phyloP scores from a whole-genome alignment of 176 grass and related monocot species.

The Carex parvula region DNA sequence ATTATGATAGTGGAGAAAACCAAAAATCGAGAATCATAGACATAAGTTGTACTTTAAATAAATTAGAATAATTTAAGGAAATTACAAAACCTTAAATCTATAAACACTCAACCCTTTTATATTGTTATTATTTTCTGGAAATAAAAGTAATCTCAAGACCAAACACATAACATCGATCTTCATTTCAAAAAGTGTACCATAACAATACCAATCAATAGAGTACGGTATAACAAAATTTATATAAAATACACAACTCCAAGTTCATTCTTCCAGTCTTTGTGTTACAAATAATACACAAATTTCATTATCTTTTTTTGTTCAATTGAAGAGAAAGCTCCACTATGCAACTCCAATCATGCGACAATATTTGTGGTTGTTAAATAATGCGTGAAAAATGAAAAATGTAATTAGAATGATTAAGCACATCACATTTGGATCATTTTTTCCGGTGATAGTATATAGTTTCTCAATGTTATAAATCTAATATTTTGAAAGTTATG shows the following conservation, averaged over 20 bases:
- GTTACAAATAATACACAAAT: slow-evolving; percentile 29
- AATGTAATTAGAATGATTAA: too few species aligned
- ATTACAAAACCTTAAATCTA: background rate
- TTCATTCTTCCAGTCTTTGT: slow-evolving; percentile 29
- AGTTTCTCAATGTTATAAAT: too few species aligned
- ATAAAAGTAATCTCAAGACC: background rate
- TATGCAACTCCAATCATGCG: slow-evolving; percentile 36
- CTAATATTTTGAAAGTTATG: too few species aligned
- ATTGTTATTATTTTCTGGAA: background rate
- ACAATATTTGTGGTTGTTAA: slow-evolving; percentile 17
- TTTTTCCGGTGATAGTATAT: too few species aligned
- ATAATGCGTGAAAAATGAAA: too few species aligned
- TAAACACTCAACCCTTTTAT: background rate
- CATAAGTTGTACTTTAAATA: too few species aligned
- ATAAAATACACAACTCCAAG: slow-evolving; percentile 36
- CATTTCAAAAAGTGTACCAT: background rate
- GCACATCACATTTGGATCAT: too few species aligned
- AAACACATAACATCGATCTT: background rate
- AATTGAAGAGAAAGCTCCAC: slow-evolving; percentile 30
- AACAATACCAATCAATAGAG: background rate
- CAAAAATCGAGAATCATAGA: too few species aligned
- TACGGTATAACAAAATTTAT: background rate
- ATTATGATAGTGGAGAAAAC: too few species aligned
- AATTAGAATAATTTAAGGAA: too few species aligned
- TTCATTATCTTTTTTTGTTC: slow-evolving; percentile 29